Conservation (phyloP, 148 eudicot genomes). For the Silene latifolia region DNA sequence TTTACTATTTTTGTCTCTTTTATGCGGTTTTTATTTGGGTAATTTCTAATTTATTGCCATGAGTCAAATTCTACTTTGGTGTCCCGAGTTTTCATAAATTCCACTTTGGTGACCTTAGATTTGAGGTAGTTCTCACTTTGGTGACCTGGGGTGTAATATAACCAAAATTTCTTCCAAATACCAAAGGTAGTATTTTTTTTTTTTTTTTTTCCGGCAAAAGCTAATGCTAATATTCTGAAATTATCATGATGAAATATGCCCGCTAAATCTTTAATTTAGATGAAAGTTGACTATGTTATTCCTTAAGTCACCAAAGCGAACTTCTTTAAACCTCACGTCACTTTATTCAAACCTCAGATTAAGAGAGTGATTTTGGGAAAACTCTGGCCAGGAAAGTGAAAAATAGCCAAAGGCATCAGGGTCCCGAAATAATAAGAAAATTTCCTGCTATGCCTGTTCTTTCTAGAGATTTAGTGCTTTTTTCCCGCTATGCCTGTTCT, state of each 20-base stretch:
- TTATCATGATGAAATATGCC: no score
- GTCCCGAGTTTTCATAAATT: not conserved
- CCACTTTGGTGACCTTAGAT: not conserved
- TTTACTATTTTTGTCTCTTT: not conserved
- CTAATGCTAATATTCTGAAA: no score
- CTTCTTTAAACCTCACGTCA: not conserved
- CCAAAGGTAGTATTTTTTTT: not conserved
- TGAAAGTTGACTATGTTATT: no score
- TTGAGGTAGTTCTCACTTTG: not conserved
- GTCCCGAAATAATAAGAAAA: no score
- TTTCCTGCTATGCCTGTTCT: no score
- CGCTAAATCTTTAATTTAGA: no score
- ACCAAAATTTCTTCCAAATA: not conserved
- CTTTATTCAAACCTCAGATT: not conserved
- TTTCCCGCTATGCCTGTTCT: no score
- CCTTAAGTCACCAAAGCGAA: no score
- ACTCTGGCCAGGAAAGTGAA: not conserved
- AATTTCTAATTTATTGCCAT: not conserved
- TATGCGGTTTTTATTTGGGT: not conserved
- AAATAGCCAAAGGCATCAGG: not conserved
- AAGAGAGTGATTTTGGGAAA: not conserved
- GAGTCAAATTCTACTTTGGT: not conserved
- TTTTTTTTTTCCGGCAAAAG: not conserved
- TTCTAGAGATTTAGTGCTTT: not conserved
- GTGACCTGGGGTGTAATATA: not conserved